Percentiles rank a stretch among this genome's conserved stretches.
These are phyloP conservation scores for Corynascus novoguineensis DNA, from an alignment of 495 filamentous ascomycete genomes.

Conservation along the genomic window DNA sequence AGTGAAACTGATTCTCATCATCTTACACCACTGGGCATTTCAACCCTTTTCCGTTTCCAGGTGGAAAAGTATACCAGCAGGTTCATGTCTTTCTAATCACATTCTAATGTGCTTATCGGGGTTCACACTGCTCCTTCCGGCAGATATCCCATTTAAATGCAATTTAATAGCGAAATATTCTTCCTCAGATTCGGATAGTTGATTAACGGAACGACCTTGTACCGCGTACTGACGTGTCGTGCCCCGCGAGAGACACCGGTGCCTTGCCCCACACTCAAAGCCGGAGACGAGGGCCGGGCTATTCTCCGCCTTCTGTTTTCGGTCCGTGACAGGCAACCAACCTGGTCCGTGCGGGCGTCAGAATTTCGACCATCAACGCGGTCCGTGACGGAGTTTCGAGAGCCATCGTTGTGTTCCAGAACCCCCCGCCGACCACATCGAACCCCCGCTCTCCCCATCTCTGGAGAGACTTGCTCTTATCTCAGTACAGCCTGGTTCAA, in stretches of 20 bases:
- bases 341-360: neutral
- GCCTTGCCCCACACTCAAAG: neutral
- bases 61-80: no score
- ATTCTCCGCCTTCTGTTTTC: slow-evolving; percentile 23
- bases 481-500: neutral
- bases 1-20: no score
- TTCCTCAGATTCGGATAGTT: no score
- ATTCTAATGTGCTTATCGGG: no score
- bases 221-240: no score
- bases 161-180: no score
- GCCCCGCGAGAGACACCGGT: no score
- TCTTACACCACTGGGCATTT: neutral
- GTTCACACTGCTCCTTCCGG: no score
- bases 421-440: neutral
- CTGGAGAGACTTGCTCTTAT: neutral
- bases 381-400: neutral
- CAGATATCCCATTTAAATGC: no score
- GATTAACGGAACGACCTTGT: no score
- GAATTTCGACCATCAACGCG: neutral
- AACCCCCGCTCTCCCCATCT: neutral
- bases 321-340: slow-evolving; percentile 6
- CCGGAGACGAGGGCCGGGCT: neutral
- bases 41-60: no score
- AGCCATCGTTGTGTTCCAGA: neutral
- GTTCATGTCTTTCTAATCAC: no score